Base-by-base conservation (phyloP, 306 rosid genomes). In the Castanea sativa region DNA sequence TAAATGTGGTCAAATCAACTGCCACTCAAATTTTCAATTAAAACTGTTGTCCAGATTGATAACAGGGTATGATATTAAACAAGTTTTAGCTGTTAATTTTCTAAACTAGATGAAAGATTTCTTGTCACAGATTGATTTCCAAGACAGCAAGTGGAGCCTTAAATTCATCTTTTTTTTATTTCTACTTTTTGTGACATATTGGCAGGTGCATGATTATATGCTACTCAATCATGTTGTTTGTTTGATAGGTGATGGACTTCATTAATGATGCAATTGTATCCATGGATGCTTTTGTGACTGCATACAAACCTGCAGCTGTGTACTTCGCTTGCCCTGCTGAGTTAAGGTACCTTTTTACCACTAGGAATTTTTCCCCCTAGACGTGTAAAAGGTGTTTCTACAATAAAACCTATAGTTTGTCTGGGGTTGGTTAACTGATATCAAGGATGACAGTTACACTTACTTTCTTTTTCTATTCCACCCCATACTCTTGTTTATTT, bases 241-340 rank as follows among this genome's bases (percentile, higher is more conserved):
- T 21, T 49, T 76, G 81, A 69, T 76, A 96, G 99, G 99, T 96
- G 75, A 89, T 93, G 90, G 99, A 96, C 89, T 96, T 91, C 76
- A 84, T 96, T 73, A 93, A 96, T 68, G 99, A 96, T 83, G 98
- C 94, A 74, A 79, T 90, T 78, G 93, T 89, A 76, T 91, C 94
- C 68, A 76, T 91, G 89, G 94, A 96, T 84, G 91, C 94, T 75
- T 90, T 91, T 76, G 81, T 90, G 49, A 55, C 82, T 73, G 91
- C 92, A 76, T 91, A 93, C 63, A 78, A 86, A 79, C 89, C 89
- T 18, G 92, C 99, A 13, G 90, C 97, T 75, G 30, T 91, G 57
- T 88, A 89, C 88, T 96, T 96, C 75, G 86, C 88, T 77, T 91
- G 88, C 78, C 92, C 98, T 68, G 85, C 87, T 82, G 97, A 91